Evolutionary conservation across 352 stramenopile species (phyloP), one percentile per base, ranked within the genome.

Genomic region (Pythium chondricola): DNA sequence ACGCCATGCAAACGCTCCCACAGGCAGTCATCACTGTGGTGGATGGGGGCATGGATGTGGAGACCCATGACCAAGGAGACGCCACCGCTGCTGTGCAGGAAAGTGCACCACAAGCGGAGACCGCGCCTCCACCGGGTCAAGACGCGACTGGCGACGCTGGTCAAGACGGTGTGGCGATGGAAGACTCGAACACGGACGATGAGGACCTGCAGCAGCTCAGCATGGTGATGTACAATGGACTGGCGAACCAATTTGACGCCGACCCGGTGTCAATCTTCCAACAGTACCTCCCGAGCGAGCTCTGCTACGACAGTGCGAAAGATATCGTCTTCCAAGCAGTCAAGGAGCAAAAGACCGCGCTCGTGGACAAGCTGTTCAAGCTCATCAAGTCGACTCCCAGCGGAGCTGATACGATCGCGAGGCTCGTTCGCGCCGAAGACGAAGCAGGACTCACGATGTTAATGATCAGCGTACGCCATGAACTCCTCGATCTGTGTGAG

Each of bases 391-490:
- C 67, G 30, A 77, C 64, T 11, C 53, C 57, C 2, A 86, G 74
- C 32, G 62, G 66, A 2, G 56, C 63, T 3, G 63, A 80, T 17
- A 42, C 85, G 41, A 70, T 91, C 52, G 54, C 56, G 8, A 67
- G 65, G 25, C 57, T 86, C 2, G 61, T 88, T 4, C 52, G 50
- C 13, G 74, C 65, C 14, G 80, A 92, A 48, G 83, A 93, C 39
- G 80, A 91, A 13, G 74, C 75, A n/a, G 83, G 83, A 0, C 67
- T 94, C 30, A 92, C 83, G 31, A 56, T 92, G 43, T 56, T 94
- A 36, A 94, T 94, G 83, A 76, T 87, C 52, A 69, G 65, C 26
- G 79, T 92, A 25, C 78, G 79, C 35, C 68, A 73, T 37, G 81
- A 86, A 20, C 57, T 85, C 36, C 52, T 76, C 4, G 40, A 58